These are phyloP conservation scores for Ophiocordyceps australis DNA, from an alignment of 2,329 filamentous ascomycete species.

Conservation along the genomic window DNA sequence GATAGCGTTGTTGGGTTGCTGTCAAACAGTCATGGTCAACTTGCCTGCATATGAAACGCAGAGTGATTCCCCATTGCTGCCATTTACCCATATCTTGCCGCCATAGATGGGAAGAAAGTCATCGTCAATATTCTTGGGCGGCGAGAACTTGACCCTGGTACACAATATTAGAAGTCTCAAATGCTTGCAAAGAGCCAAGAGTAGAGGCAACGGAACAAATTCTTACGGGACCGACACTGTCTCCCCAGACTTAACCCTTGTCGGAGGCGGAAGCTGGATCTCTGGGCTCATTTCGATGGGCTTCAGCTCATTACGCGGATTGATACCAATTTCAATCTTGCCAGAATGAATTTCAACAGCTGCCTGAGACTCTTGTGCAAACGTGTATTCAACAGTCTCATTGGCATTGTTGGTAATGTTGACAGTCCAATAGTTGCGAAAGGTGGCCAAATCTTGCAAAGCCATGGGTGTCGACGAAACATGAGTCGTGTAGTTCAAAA, in stretches of 20 bases:
- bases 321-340: constrained; percentile 11
- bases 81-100: constrained; percentile 21
- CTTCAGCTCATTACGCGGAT: constrained; percentile 8
- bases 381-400: constrained; percentile 19
- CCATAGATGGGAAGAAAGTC: constrained; percentile 22
- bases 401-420: constrained; percentile 24
- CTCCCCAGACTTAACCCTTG: constrained; percentile 10
- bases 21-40: background rate
- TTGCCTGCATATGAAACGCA: constrained; percentile 22
- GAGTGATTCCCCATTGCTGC: constrained; percentile 19
- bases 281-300: constrained; percentile 10
- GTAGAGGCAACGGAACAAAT: too few species aligned
- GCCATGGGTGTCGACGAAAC: constrained; percentile 22
- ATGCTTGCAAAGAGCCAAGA: too few species aligned
- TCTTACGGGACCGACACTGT: constrained; percentile 11
- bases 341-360: constrained; percentile 15
- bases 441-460: constrained; percentile 28
- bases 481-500: constrained; percentile 17
- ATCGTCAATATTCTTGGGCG: constrained; percentile 11
- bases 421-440: constrained; percentile 14
- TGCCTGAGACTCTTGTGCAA: constrained; percentile 19
- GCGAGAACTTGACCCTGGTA: constrained; percentile 10
- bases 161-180: too few species aligned
- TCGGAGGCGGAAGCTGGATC: constrained; percentile 10
- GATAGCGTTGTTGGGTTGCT: constrained; percentile 1